Percentiles rank a stretch among this genome's conserved stretches.
Evolutionary conservation across 176 grass and related monocot species (phyloP).

Genomic region (Hordeum vulgare): DNA sequence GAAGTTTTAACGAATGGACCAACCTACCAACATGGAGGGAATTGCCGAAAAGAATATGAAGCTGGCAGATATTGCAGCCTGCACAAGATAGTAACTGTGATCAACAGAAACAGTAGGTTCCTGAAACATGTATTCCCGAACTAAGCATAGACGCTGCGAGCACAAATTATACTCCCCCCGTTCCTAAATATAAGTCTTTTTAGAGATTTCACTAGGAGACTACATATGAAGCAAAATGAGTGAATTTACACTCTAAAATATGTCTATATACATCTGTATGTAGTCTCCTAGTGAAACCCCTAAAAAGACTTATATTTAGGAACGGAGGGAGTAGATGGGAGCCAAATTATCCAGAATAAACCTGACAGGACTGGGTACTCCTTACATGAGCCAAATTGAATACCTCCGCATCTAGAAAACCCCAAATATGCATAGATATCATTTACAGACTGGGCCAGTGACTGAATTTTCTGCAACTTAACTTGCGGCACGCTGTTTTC

Average conservation of each 20-base stretch:
- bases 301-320: too few relatives aligned
- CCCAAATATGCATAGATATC: background rate
- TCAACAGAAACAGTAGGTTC: background rate
- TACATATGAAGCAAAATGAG: too few relatives aligned
- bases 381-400: too few relatives aligned
- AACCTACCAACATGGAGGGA: constrained; percentile 50
- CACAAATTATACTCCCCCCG: background rate
- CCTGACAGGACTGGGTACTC: background rate
- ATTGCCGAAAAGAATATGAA: constrained; percentile 54
- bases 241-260: too few relatives aligned
- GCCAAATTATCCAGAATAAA: background rate
- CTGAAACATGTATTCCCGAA: background rate
- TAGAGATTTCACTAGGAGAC: too few relatives aligned
- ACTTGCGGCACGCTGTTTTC: background rate
- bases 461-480: background rate
- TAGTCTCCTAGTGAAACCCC: too few relatives aligned
- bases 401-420: background rate
- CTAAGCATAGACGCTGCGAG: background rate
- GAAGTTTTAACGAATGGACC: background rate
- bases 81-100: background rate
- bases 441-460: background rate
- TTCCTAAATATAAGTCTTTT: too few relatives aligned
- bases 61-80: constrained; percentile 51
- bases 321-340: too few relatives aligned
- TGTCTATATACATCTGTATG: too few relatives aligned